Evolutionary conservation across 2,329 filamentous ascomycete species (phyloP), one percentile per base, ranked within the genome.

Genomic region (Cladobotryum mycophilum): DNA sequence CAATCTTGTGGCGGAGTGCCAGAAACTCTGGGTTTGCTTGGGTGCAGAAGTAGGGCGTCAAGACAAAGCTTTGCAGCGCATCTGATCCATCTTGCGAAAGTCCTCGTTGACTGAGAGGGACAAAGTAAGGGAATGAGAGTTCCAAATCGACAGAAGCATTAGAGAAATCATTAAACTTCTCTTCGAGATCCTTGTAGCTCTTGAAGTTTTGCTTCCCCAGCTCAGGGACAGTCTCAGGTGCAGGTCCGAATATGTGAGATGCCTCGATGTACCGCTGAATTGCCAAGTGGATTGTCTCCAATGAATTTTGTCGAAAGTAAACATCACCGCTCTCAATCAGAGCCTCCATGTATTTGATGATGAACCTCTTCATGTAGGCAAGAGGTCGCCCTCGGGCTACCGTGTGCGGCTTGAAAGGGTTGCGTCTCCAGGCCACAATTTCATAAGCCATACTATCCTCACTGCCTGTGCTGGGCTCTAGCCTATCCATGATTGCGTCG

Each of bases 261-360:
- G 36, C 11, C 9, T 38, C 14, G 36, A 17, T 38, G 36, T 38
- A 38, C 4, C 36, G 36, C 36, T 38, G 36, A n/a, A 38, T 38
- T 5, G 36, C 36, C 36, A 38, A 38, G 17, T n/a, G 36, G 6
- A 38, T n/a, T n/a, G 6, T 38, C 13, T 38, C 36, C 5, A 38
- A 9, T 3, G 36, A n/a, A 13, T 17, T 17, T n/a, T 17, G 36
- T 7, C 36, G 36, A 12, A 38, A 38, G 36, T 38, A 17, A 3
- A 38, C 36, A 20, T 58, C 56, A 4, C 54, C 56, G 2, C 15
- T 6, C 0, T 51, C 51, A 13, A 58, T 44, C 1, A 53, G 47
- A 11, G 6, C 20, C 15, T 42, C 41, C 15, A 22, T 14, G 20
- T 42, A 42, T 25, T 42, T 42, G n/a, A 42, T 42, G n/a, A 42